Evolutionary conservation across 768 basidiomycete genomes (phyloP).

Genomic region (Tremella fuciformis): DNA sequence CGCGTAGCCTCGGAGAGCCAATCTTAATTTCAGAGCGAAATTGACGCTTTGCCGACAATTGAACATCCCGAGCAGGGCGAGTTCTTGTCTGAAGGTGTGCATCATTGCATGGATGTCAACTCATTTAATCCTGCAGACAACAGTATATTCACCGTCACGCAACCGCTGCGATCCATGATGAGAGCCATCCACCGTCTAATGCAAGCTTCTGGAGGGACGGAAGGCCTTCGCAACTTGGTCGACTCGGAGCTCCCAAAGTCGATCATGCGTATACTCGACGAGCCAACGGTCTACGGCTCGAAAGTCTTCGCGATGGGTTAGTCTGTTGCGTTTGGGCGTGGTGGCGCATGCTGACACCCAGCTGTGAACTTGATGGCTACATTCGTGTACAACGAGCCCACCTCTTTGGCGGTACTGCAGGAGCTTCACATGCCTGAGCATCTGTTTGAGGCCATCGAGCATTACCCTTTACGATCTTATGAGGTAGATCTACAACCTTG

Average conservation of each 20-base stretch:
- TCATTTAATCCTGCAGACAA: constrained; percentile 57
- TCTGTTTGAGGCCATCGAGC: constrained; percentile 81
- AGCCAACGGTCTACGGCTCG: constrained; percentile 78
- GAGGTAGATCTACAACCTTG: constrained; percentile 60
- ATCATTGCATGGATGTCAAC: neutral
- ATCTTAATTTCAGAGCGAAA: constrained; percentile 26
- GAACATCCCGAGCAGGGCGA: constrained; percentile 9
- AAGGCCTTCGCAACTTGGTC: constrained; percentile 89
- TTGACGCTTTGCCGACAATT: constrained; percentile 16
- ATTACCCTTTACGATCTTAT: constrained; percentile 77
- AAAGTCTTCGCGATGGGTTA: constrained; percentile 78
- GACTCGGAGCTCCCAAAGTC: constrained; percentile 82
- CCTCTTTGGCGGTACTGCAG: constrained; percentile 85
- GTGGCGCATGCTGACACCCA: constrained; percentile 36
- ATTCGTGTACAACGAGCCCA: constrained; percentile 98
- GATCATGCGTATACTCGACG: constrained; percentile 80
- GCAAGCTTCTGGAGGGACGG: constrained; percentile 83
- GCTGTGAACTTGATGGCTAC: constrained; percentile 94
- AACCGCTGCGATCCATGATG: constrained; percentile 82
- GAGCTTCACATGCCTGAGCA: constrained; percentile 83
- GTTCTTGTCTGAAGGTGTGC: constrained; percentile 13
- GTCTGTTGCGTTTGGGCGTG: constrained; percentile 32
- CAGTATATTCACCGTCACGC: constrained; percentile 69
- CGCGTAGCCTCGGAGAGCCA: neutral
- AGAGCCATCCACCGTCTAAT: constrained; percentile 96